phyloP scores from a whole-genome alignment of 306 rosid species.

The Ziziphus jujuba region DNA sequence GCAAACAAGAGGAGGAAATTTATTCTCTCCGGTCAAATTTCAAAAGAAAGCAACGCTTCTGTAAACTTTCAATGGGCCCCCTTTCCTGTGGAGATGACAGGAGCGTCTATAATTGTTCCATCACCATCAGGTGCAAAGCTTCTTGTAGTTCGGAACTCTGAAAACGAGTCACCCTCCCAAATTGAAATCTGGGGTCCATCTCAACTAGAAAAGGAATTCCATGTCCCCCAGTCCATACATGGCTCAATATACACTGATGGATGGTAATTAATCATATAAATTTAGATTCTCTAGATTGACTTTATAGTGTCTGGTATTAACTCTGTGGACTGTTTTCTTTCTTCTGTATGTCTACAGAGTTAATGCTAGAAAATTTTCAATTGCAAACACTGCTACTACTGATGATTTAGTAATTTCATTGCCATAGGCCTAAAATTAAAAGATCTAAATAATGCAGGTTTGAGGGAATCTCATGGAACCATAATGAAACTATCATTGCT shows the following conservation, averaged over 20 bases:
- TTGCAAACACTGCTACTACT: neutral
- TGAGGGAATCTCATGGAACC: slow-evolving; percentile 87
- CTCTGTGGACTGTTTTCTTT: neutral
- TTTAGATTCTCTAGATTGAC: neutral
- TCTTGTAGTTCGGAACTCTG: slow-evolving; percentile 60
- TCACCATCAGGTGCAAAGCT: slow-evolving; percentile 80
- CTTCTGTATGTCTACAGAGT: too few species aligned
- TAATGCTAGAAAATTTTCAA: too few species aligned
- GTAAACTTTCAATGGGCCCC: slow-evolving; percentile 70
- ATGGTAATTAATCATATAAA: slow-evolving; percentile 45
- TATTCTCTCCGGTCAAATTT: slow-evolving; percentile 48
- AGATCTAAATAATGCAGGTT: slow-evolving; percentile 51
- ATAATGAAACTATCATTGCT: slow-evolving; percentile 63
- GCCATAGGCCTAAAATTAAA: neutral
- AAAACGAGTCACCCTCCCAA: slow-evolving; percentile 48
- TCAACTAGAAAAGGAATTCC: slow-evolving; percentile 70
- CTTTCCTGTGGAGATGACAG: slow-evolving; percentile 74
- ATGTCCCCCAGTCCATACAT: slow-evolving; percentile 68
- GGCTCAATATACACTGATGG: slow-evolving; percentile 73
- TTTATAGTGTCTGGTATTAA: neutral
- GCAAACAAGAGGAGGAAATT: slow-evolving; percentile 65
- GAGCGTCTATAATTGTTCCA: slow-evolving; percentile 62
- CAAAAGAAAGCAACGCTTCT: slow-evolving; percentile 36
- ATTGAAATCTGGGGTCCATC: slow-evolving; percentile 75
- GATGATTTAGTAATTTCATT: slow-evolving; percentile 18